A percentile compares a stretch with the other conserved stretches of the same genome.
phyloP scores from a whole-genome alignment of 2,329 filamentous ascomycete species.

The Penicillium sclerotiorum region DNA sequence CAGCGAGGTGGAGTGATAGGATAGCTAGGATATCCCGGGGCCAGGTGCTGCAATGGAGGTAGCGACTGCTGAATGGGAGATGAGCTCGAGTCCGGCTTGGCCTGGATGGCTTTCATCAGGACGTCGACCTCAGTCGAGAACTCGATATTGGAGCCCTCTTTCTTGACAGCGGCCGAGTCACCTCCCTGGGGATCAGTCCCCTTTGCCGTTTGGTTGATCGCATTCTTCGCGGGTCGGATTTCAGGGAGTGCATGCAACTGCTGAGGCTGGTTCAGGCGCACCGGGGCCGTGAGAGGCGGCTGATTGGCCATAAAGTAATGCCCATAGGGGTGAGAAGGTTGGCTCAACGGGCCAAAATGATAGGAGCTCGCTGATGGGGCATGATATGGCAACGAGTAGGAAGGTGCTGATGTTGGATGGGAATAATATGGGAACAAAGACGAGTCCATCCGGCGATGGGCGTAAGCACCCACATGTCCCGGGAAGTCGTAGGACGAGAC shows the following conservation, averaged over 20 bases:
- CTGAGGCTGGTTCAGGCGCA: constrained; percentile 34
- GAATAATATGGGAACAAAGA: constrained; percentile 43
- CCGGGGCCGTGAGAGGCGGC: constrained; percentile 28
- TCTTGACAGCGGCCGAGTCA: not conserved
- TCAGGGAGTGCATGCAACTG: constrained; percentile 40
- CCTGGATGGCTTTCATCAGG: constrained; percentile 85
- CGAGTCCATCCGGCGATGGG: constrained; percentile 42
- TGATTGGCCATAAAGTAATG: constrained; percentile 38
- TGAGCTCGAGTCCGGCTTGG: constrained; percentile 50
- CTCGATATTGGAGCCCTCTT: constrained; percentile 49
- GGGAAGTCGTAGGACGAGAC: constrained; percentile 42
- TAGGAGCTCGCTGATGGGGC: constrained; percentile 33
- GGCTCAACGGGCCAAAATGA: constrained; percentile 37
- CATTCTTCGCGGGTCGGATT: constrained; percentile 42
- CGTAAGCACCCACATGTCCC: constrained; percentile 40
- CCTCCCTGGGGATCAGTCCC: constrained; percentile 6
- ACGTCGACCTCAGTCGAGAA: constrained; percentile 85
- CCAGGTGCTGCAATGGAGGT: constrained; percentile 39
- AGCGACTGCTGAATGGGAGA: constrained; percentile 34
- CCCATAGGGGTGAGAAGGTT: constrained; percentile 35
- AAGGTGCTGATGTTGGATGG: constrained; percentile 33
- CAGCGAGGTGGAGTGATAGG: constrained; percentile 26
- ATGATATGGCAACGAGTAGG: constrained; percentile 41
- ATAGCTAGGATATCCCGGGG: constrained; percentile 29
- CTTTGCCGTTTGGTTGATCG: constrained; percentile 32